Percentiles rank a stretch among this genome's conserved stretches.
phyloP scores from a whole-genome alignment of 768 basidiomycete species.

The Pisolithus orientalis region DNA sequence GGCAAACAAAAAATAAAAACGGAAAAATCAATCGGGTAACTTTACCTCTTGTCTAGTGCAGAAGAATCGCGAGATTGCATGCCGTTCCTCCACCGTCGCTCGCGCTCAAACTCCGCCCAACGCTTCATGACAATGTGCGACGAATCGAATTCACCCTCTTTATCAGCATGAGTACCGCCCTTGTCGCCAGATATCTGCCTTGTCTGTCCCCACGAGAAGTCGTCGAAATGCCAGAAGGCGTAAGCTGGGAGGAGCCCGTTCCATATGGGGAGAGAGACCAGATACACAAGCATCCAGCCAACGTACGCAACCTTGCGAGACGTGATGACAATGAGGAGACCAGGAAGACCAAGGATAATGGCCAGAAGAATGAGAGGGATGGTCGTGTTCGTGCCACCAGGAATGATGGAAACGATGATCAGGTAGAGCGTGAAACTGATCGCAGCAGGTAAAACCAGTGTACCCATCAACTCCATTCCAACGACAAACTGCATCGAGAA shows the following conservation, averaged over 20 bases:
- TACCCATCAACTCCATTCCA: conserved; percentile 96
- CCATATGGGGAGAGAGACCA: conserved; percentile 92
- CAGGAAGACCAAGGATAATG: conserved; percentile 93
- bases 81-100: conserved; percentile 88
- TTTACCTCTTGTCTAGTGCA: conserved; percentile 64
- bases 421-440: conserved; percentile 96
- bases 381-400: conserved; percentile 67
- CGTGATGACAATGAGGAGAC: conserved; percentile 92
- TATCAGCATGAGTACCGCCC: conserved; percentile 74
- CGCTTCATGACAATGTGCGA: conserved; percentile 97
- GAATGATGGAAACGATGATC: conserved; percentile 82
- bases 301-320: conserved; percentile 90
- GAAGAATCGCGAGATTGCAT: conserved; percentile 76
- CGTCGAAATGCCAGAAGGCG: conserved; percentile 99
- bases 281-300: conserved; percentile 96
- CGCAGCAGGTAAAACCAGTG: conserved; percentile 92
- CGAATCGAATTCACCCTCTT: conserved; percentile 97
- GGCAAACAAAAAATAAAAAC: conserved; percentile 9
- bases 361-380: conserved; percentile 91
- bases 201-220: conserved; percentile 97
- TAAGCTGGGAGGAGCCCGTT: conserved; percentile 94
- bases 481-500: conserved; percentile 99
- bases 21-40: conserved; percentile 13
- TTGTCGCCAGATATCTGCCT: conserved; percentile 74
- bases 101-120: conserved; percentile 97